Conservation (phyloP, 1,139 yeast species). For the Hansenula lynferdii region DNA sequence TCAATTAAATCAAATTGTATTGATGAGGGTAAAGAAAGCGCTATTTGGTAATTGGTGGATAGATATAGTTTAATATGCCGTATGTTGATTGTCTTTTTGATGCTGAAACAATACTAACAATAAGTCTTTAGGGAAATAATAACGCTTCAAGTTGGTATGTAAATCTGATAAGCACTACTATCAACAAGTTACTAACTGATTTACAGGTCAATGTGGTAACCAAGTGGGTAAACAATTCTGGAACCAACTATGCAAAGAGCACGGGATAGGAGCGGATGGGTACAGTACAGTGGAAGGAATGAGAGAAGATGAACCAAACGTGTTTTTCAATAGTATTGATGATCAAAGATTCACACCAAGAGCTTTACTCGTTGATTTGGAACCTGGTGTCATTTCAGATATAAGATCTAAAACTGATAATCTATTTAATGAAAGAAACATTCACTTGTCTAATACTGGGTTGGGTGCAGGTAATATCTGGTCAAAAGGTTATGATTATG, state of each 20-base stretch:
- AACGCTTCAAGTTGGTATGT: conserved; percentile 54
- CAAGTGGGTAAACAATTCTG: conserved; percentile 93
- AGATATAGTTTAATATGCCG: not conserved
- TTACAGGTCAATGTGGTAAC: conserved; percentile 89
- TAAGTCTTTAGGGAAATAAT: conserved; percentile 41
- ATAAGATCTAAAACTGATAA: conserved; percentile 52
- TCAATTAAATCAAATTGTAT: no score
- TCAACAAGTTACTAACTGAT: conserved; percentile 29
- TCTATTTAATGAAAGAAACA: conserved; percentile 80
- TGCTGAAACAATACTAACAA: no score
- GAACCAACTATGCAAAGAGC: conserved; percentile 86
- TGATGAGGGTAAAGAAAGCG: no score
- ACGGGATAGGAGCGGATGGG: conserved; percentile 81
- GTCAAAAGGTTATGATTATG: conserved; percentile 87
- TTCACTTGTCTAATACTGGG: conserved; percentile 75
- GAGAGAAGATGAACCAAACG: conserved; percentile 72
- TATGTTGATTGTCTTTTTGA: no score
- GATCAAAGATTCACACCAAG: conserved; percentile 83
- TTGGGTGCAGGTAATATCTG: conserved; percentile 95
- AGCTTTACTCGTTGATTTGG: conserved; percentile 78
- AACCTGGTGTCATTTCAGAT: conserved; percentile 81
- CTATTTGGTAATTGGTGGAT: no score
- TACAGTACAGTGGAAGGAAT: conserved; percentile 28
- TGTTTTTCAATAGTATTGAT: conserved; percentile 78
- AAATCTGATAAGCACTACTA: not conserved